phyloP scores from a whole-genome alignment of 345 rosid genomes.

The Laguncularia racemosa region DNA sequence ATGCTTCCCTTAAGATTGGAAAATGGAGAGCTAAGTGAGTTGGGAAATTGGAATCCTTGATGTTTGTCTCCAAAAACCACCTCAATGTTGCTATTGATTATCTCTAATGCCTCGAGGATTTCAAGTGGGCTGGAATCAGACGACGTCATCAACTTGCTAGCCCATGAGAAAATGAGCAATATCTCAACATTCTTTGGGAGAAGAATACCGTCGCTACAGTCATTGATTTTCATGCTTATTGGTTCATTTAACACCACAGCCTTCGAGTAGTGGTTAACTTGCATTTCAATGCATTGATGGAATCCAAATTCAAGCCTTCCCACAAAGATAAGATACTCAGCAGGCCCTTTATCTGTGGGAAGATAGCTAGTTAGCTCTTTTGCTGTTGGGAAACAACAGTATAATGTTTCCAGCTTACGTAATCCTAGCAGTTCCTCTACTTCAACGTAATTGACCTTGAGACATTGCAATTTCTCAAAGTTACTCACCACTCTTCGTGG shows the following conservation, averaged over 20 bases:
- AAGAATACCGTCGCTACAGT: too few relatives aligned
- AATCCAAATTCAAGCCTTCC: too few relatives aligned
- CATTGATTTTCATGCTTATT: too few relatives aligned
- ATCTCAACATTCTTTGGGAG: too few relatives aligned
- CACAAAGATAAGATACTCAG: too few relatives aligned
- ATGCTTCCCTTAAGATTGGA: background rate
- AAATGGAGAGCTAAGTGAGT: background rate
- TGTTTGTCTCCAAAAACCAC: background rate
- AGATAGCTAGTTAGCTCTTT: background rate
- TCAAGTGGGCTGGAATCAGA: background rate
- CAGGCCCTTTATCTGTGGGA: background rate
- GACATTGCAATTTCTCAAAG: conserved; percentile 4
- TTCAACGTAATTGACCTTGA: background rate
- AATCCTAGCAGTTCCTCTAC: conserved; percentile 10
- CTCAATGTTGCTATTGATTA: conserved; percentile 1
- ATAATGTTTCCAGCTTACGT: conserved; percentile 10
- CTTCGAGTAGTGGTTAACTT: too few relatives aligned
- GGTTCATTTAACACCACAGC: too few relatives aligned
- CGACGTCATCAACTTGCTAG: too few relatives aligned
- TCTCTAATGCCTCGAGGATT: background rate
- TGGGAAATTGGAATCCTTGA: background rate
- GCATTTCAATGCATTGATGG: too few relatives aligned
- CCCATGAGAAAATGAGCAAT: too few relatives aligned
- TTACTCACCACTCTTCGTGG: conserved; percentile 4
- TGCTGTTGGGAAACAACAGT: background rate